A percentile compares a stretch with the other conserved stretches of the same genome.
Conservation (phyloP, 2,329 filamentous ascomycete species). For the Colletotrichum simmondsii region DNA sequence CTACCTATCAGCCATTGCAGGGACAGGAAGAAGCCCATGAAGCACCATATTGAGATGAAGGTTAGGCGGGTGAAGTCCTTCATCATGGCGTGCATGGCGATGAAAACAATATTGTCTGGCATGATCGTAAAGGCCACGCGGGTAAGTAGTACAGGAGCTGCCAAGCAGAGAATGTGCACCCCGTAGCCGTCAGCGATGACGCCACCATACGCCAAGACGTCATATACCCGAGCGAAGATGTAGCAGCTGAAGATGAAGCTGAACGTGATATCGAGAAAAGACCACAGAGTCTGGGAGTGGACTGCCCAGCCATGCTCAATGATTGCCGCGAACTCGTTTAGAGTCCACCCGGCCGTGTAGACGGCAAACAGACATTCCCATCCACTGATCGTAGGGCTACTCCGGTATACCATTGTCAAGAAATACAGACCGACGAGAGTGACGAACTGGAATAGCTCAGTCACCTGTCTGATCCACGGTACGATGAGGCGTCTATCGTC, state of each 20-base stretch:
- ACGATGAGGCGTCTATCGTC: conserved; percentile 80
- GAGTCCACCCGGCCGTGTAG: conserved; percentile 74
- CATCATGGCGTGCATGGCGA: conserved; percentile 80
- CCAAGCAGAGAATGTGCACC: conserved; percentile 73
- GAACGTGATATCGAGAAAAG: conserved; percentile 77
- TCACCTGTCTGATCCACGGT: conserved; percentile 73
- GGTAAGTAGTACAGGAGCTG: conserved; percentile 74
- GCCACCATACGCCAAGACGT: conserved; percentile 39
- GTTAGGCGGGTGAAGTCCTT: conserved; percentile 76
- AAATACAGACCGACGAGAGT: conserved; percentile 72
- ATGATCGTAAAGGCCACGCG: conserved; percentile 78
- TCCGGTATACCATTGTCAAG: conserved; percentile 70
- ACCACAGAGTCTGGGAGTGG: conserved; percentile 80
- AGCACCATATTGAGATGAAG: conserved; percentile 66
- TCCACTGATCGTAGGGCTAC: conserved; percentile 53
- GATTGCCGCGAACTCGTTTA: conserved; percentile 74
- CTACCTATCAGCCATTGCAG: conserved; percentile 70
- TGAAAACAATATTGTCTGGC: conserved; percentile 81
- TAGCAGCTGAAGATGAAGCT: conserved; percentile 71
- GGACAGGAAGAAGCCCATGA: conserved; percentile 76
- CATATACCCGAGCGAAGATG: conserved; percentile 68
- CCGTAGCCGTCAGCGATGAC: conserved; percentile 62
- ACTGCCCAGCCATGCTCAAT: conserved; percentile 75
- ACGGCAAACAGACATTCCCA: conserved; percentile 71
- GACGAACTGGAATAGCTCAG: conserved; percentile 74